Evolutionary conservation across 768 basidiomycete genomes (phyloP).

Genomic region (Kwoniella dejecticola): DNA sequence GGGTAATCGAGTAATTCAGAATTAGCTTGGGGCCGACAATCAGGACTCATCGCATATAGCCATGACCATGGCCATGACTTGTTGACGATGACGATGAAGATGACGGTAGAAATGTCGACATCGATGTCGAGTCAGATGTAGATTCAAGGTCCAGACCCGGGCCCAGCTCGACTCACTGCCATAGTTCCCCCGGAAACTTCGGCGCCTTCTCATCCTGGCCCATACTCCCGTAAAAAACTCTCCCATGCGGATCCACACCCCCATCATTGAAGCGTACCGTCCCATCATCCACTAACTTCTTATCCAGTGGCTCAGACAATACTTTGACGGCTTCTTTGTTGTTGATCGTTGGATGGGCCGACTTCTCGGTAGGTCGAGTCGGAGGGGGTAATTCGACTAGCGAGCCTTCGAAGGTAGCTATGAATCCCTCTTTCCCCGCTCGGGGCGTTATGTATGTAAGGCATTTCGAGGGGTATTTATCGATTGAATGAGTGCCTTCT

Average conservation of each 20-base stretch:
- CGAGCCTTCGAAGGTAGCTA: slow-evolving; percentile 37
- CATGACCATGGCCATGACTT: too few species aligned
- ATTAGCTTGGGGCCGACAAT: too few species aligned
- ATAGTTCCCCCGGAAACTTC: slow-evolving; percentile 30
- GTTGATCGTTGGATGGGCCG: slow-evolving; percentile 14
- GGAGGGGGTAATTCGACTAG: slow-evolving; percentile 44
- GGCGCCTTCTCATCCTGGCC: slow-evolving; percentile 23
- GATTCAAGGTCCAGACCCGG: too few species aligned
- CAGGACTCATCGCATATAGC: too few species aligned
- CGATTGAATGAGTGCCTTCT: slow-evolving; percentile 40
- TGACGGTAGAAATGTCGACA: too few species aligned
- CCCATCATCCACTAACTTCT: slow-evolving; percentile 16
- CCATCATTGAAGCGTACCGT: slow-evolving; percentile 51
- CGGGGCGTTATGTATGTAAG: slow-evolving; percentile 38
- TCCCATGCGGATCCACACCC: slow-evolving; percentile 42
- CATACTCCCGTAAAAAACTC: slow-evolving; percentile 47
- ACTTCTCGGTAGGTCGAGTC: slow-evolving; percentile 22
- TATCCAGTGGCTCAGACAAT: slow-evolving; percentile 27
- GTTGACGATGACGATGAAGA: too few species aligned
- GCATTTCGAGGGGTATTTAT: slow-evolving; percentile 40
- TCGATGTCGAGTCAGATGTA: too few species aligned
- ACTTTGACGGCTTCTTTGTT: slow-evolving; percentile 10
- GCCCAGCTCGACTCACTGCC: slow-evolving; percentile 28
- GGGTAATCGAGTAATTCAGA: not conserved
- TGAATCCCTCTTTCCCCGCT: slow-evolving; percentile 31